A percentile compares a stretch with the other conserved stretches of the same genome.
Evolutionary conservation across 257 asterid species (phyloP).

Genomic region (Lithospermum erythrorhizon): DNA sequence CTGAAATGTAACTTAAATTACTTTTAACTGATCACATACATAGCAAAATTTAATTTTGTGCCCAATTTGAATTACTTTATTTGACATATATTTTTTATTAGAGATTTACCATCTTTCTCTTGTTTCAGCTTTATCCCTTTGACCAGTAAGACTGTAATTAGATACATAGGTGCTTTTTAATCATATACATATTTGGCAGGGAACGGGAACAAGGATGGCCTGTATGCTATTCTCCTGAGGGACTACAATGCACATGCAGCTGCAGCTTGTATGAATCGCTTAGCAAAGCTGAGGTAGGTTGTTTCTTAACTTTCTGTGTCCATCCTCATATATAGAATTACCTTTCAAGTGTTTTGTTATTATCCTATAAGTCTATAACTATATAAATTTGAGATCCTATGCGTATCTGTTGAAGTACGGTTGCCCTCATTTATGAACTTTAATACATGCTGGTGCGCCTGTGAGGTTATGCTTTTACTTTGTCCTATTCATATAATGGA

Average conservation of each 20-base stretch:
- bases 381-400: neutral
- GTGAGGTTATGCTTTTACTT: neutral
- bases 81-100: neutral
- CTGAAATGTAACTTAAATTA: too few relatives aligned
- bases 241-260: slow-evolving; percentile 87
- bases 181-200: slow-evolving; percentile 36
- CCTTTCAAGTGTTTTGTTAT: too few relatives aligned
- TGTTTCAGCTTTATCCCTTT: neutral
- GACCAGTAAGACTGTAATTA: neutral
- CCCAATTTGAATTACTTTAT: neutral
- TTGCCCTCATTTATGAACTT: neutral
- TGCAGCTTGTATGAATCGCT: slow-evolving; percentile 91
- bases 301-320: neutral
- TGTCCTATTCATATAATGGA: neutral
- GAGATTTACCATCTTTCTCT: neutral
- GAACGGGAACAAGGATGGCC: slow-evolving; percentile 92
- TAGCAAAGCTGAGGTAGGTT: slow-evolving; percentile 82
- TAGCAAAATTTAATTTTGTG: neutral
- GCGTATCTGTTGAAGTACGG: neutral
- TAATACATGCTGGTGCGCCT: neutral
- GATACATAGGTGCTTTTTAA: neutral
- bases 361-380: too few relatives aligned
- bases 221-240: slow-evolving; percentile 86
- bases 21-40: neutral
- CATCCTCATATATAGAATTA: too few relatives aligned